Conservation (phyloP, 1,284 basidiomycete genomes). For the Hemileia vastatrix region DNA sequence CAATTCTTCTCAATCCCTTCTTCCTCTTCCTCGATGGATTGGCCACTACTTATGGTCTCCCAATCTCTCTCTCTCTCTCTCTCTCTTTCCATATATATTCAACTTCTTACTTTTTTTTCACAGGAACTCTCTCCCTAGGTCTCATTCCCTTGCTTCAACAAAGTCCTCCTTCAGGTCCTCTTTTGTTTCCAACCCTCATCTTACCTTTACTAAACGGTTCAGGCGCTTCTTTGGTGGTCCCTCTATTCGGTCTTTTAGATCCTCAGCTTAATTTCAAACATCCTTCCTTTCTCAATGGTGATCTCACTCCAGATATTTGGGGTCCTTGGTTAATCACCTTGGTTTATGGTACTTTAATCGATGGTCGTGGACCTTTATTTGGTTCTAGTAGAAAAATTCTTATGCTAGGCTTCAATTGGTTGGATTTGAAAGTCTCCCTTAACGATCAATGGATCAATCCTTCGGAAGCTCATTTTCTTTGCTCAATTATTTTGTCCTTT, state of each 20-base stretch:
- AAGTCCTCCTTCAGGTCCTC: constrained; percentile 3
- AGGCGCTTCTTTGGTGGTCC: constrained; percentile 17
- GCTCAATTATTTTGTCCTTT: constrained; percentile 13
- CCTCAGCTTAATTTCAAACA: constrained; percentile 15
- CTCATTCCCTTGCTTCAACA: constrained; percentile 9
- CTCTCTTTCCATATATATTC: neutral
- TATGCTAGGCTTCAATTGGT: neutral
- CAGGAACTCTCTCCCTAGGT: constrained; percentile 15
- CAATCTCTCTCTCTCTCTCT: neutral
- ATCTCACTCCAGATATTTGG: constrained; percentile 16
- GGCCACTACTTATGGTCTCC: constrained; percentile 16
- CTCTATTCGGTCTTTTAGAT: constrained; percentile 17
- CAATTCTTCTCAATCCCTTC: constrained; percentile 7
- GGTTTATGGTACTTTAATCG: constrained; percentile 16
- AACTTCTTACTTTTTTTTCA: too few species aligned
- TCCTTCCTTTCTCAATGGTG: constrained; percentile 12
- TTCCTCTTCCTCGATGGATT: constrained; percentile 18
- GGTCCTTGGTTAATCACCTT: constrained; percentile 13
- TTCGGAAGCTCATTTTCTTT: constrained; percentile 16
- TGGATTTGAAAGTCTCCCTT: neutral
- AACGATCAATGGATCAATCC: constrained; percentile 1
- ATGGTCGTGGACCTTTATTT: constrained; percentile 18
- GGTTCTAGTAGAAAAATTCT: neutral
- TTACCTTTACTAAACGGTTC: constrained; percentile 19
- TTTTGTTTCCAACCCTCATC: constrained; percentile 14